Percentiles rank a stretch among this genome's conserved stretches.
Conservation (phyloP, 2,329 filamentous ascomycete genomes). For the Cladophialophora chaetospira region DNA sequence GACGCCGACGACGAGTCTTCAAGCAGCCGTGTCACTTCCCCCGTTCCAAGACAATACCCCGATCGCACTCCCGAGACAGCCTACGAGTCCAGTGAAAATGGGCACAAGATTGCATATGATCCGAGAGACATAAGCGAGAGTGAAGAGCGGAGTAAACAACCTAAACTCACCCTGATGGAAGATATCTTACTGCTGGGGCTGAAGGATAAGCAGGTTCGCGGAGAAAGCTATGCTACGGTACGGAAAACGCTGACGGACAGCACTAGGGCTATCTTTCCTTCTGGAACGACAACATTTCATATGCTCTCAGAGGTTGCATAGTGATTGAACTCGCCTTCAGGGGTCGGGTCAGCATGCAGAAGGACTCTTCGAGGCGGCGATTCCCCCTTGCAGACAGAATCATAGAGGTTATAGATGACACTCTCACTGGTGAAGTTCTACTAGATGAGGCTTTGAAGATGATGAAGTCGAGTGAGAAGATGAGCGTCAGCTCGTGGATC, state of each 20-base stretch:
- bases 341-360: slow-evolving; percentile 97
- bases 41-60: slow-evolving; percentile 60
- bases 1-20: slow-evolving; percentile 64
- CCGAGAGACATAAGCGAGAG: slow-evolving; percentile 96
- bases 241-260: slow-evolving; percentile 1
- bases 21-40: slow-evolving; percentile 66
- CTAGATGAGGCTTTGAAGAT: slow-evolving; percentile 98
- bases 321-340: slow-evolving; percentile 96
- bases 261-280: slow-evolving; percentile 92
- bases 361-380: slow-evolving; percentile 85
- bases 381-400: slow-evolving; percentile 90
- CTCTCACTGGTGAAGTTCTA: slow-evolving; percentile 92
- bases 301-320: slow-evolving; percentile 95
- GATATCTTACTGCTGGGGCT: slow-evolving; percentile 92
- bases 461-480: slow-evolving; percentile 99
- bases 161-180: slow-evolving; percentile 98
- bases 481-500: slow-evolving; percentile 99
- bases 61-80: slow-evolving; percentile 69
- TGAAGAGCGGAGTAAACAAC: slow-evolving; percentile 94
- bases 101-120: slow-evolving; percentile 98
- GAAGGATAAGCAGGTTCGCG: slow-evolving; percentile 93
- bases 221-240: not conserved
- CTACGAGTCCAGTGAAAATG: slow-evolving; percentile 84
- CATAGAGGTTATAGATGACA: slow-evolving; percentile 97
- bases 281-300: slow-evolving; percentile 99